Conservation (phyloP, 345 rosid genomes). For the Brassica incana region DNA sequence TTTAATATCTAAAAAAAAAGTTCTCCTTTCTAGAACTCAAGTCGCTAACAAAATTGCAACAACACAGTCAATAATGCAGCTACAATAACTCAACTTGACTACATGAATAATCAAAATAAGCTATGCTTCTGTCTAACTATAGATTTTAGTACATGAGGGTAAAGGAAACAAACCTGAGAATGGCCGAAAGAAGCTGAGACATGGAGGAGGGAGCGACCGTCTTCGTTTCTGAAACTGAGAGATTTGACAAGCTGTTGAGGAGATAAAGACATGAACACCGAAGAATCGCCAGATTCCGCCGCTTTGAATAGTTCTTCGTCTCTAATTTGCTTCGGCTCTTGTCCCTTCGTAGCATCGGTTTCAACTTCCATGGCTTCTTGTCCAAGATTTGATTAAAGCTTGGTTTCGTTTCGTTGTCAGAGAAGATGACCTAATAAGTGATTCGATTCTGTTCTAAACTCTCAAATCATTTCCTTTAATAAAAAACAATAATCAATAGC, state of each 20-base stretch:
- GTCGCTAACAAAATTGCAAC: background rate
- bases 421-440: background rate
- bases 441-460: background rate
- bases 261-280: slow-evolving; percentile 56
- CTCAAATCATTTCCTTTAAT: background rate
- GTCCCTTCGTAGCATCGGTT: slow-evolving; percentile 38
- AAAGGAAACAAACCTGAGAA: slow-evolving; percentile 43
- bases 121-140: background rate
- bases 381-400: background rate
- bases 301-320: slow-evolving; percentile 71
- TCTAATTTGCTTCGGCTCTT: slow-evolving; percentile 40
- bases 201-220: slow-evolving; percentile 85
- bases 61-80: background rate
- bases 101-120: background rate
- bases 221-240: slow-evolving; percentile 68
- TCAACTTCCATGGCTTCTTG: slow-evolving; percentile 45
- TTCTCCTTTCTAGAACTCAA: background rate
- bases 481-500: too few species aligned
- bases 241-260: slow-evolving; percentile 47
- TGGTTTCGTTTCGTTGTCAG: background rate
- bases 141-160: background rate
- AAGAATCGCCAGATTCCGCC: slow-evolving; percentile 74
- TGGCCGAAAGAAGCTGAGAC: slow-evolving; percentile 64
- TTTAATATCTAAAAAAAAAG: background rate
- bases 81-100: background rate